A percentile compares a stretch with the other conserved stretches of the same genome.
phyloP scores from a whole-genome alignment of 495 filamentous ascomycete species.

The Talaromyces adpressus region DNA sequence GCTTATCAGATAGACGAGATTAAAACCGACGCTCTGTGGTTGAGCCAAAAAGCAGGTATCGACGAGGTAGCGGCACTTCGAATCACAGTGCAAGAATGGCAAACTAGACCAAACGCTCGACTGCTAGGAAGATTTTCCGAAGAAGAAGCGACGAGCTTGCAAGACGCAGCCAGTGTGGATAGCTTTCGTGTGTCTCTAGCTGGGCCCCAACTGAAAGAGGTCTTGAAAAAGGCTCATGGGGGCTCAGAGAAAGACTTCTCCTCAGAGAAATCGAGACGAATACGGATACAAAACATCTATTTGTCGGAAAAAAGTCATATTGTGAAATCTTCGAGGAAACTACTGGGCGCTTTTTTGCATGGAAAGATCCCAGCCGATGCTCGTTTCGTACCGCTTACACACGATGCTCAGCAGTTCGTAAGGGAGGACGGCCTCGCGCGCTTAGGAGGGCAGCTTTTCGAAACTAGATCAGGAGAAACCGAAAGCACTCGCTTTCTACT shows the following conservation, averaged over 20 bases:
- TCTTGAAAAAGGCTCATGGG: conserved; percentile 23
- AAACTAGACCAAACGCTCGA: conserved; percentile 58
- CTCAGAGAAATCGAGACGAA: conserved; percentile 47
- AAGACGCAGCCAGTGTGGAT: conserved; percentile 55
- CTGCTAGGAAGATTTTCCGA: conserved; percentile 59
- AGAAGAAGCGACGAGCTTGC: conserved; percentile 60
- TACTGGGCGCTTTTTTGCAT: conserved; percentile 30
- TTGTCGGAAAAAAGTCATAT: conserved; percentile 55
- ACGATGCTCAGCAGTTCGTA: neutral
- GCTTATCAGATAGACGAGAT: conserved; percentile 72
- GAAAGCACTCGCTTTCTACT: conserved; percentile 23
- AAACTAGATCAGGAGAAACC: conserved; percentile 20
- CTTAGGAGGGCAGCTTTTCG: conserved; percentile 26
- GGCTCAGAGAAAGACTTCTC: conserved; percentile 50
- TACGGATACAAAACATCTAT: conserved; percentile 59
- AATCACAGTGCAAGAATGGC: conserved; percentile 76
- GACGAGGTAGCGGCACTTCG: conserved; percentile 80
- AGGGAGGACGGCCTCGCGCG: conserved; percentile 17
- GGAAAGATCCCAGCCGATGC: conserved; percentile 13
- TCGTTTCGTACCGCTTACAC: neutral
- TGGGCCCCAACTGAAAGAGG: conserved; percentile 32
- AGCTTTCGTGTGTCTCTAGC: conserved; percentile 46
- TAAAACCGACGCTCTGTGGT: conserved; percentile 79
- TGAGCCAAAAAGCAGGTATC: conserved; percentile 67
- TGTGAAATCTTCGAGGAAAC: conserved; percentile 35